A percentile compares a stretch with the other conserved stretches of the same genome.
phyloP scores from a whole-genome alignment of 257 asterid species.

The Echites panduratus region DNA sequence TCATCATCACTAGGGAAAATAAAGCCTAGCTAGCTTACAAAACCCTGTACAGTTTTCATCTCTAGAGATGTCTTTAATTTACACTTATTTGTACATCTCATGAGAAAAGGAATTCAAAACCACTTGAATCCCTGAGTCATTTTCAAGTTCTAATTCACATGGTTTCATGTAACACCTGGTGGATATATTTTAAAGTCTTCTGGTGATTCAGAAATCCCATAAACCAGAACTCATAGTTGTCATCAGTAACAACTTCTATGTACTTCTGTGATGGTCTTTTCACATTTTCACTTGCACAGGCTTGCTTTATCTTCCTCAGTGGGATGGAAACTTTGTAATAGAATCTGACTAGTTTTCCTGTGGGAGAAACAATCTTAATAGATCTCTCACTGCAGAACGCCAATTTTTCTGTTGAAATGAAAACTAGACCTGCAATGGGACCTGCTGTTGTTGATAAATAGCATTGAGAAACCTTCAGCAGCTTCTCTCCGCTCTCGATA shows the following conservation, averaged over 20 bases:
- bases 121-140: background rate
- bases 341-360: background rate
- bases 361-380: conserved; percentile 5
- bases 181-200: conserved; percentile 24
- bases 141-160: no score
- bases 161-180: background rate
- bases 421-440: conserved; percentile 15
- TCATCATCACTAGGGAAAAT: background rate
- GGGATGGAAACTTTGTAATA: conserved; percentile 13
- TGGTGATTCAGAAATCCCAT: conserved; percentile 46
- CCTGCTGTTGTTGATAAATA: conserved; percentile 10
- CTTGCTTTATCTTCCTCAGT: background rate
- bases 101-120: background rate
- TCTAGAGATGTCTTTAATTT: background rate
- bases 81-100: background rate
- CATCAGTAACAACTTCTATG: conserved; percentile 35
- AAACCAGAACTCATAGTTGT: conserved; percentile 49
- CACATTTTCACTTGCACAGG: background rate
- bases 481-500: background rate
- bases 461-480: conserved; percentile 12
- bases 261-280: conserved; percentile 28
- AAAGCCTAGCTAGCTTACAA: background rate
- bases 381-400: conserved; percentile 11
- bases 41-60: background rate
- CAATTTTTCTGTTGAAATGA: background rate